phyloP scores from a whole-genome alignment of 352 stramenopile species.

The Aphanomyces astaci region DNA sequence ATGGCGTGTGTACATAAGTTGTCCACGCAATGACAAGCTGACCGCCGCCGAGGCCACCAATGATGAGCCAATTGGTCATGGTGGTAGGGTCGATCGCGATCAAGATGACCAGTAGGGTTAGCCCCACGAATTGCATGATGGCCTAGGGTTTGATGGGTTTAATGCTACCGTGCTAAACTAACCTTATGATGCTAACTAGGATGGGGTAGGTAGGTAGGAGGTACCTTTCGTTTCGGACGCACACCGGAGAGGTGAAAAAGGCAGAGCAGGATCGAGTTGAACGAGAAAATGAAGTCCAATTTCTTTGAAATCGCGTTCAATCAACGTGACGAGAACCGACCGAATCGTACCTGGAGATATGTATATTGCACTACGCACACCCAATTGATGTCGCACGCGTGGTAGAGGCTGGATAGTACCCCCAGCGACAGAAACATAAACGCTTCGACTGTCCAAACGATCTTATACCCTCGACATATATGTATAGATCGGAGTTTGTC shows the following conservation, averaged over 20 bases:
- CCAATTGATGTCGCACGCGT: conserved; percentile 20
- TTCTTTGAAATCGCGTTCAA: background rate
- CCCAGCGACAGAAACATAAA: conserved; percentile 6
- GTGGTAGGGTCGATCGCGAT: conserved; percentile 6
- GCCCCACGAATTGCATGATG: conserved; percentile 10
- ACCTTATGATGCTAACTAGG: background rate
- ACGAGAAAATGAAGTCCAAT: conserved; percentile 19
- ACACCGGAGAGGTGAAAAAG: conserved; percentile 16
- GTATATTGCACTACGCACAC: conserved; percentile 3
- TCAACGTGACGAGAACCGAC: no score
- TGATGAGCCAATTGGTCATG: background rate
- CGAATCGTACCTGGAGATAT: conserved; percentile 17
- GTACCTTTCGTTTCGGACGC: conserved; percentile 1
- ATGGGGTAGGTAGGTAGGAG: background rate
- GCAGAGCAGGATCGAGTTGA: conserved; percentile 17
- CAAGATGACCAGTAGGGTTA: conserved; percentile 1
- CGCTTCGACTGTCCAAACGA: conserved; percentile 10
- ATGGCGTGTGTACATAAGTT: background rate
- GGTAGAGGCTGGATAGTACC: conserved; percentile 9
- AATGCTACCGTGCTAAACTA: no score
- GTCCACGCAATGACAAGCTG: conserved; percentile 18
- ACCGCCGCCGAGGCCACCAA: conserved; percentile 5
- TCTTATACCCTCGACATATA: background rate
- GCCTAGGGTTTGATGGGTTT: background rate
- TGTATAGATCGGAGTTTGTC: background rate